Conservation (phyloP, 768 basidiomycete genomes). For the Saitozyma sp. region DNA sequence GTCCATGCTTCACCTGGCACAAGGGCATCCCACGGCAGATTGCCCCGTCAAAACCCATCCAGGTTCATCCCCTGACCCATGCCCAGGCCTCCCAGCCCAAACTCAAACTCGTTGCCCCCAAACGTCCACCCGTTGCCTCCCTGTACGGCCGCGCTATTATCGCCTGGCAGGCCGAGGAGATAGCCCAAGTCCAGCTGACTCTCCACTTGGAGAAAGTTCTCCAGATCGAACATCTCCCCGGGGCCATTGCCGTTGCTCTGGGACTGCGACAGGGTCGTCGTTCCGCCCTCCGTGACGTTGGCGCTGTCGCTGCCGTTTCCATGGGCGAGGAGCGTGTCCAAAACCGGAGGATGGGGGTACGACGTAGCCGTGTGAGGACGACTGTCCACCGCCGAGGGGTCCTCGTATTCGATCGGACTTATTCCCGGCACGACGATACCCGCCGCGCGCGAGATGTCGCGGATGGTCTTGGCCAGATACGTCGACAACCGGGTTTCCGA, state of each 20-base stretch:
- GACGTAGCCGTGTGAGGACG: background rate
- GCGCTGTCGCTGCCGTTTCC: background rate
- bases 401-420: background rate
- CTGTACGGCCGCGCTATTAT: slow-evolving; percentile 7
- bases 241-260: background rate
- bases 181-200: slow-evolving; percentile 31
- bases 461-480: slow-evolving; percentile 38
- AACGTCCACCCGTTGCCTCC: background rate
- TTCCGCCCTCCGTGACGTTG: background rate
- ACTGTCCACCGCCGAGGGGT: background rate
- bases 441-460: slow-evolving; percentile 32
- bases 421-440: slow-evolving; percentile 14
- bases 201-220: slow-evolving; percentile 27
- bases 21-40: too few relatives aligned
- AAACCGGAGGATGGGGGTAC: background rate
- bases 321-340: background rate
- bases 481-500: slow-evolving; percentile 33
- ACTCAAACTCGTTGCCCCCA: background rate
- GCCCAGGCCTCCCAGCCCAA: background rate
- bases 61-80: too few relatives aligned
- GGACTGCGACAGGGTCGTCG: background rate
- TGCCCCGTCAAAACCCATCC: too few relatives aligned
- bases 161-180: slow-evolving; percentile 34
- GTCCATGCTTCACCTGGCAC: too few relatives aligned
- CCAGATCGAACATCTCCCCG: slow-evolving; percentile 19